A percentile compares a stretch with the other conserved stretches of the same genome.
These are phyloP conservation scores for Testicularia cyperi DNA, from an alignment of 1,284 basidiomycete species.

Conservation along the genomic window DNA sequence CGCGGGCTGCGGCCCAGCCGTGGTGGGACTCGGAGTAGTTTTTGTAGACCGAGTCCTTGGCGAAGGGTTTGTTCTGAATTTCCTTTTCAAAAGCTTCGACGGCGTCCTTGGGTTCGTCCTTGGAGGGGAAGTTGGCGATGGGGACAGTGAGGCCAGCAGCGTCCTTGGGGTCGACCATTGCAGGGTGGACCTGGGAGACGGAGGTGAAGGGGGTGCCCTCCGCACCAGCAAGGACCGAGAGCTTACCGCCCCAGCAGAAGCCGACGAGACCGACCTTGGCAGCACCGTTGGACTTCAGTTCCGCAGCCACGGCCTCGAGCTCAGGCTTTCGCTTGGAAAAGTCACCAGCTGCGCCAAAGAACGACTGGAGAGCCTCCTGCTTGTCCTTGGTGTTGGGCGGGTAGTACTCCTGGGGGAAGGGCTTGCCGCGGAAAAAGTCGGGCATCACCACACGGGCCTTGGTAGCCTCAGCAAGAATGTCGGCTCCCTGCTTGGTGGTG, in stretches of 20 bases:
- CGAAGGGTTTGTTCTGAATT: conserved; percentile 62
- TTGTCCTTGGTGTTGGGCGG: conserved; percentile 65
- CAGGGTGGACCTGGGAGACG: conserved; percentile 47
- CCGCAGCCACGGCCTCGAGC: conserved; percentile 64
- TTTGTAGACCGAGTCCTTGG: conserved; percentile 66
- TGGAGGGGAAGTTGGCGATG: conserved; percentile 68
- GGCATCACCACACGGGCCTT: conserved; percentile 67
- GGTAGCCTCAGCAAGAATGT: conserved; percentile 65
- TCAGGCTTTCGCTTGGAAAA: conserved; percentile 65
- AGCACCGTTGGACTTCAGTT: conserved; percentile 64
- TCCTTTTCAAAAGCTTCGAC: conserved; percentile 64
- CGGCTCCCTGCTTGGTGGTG: conserved; percentile 64
- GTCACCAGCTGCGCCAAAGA: conserved; percentile 35
- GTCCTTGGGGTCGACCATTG: conserved; percentile 67
- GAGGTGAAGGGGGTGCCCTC: conserved; percentile 41
- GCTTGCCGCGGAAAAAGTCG: conserved; percentile 67
- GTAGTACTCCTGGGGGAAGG: conserved; percentile 65
- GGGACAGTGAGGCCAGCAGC: conserved; percentile 66
- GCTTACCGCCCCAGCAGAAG: conserved; percentile 62
- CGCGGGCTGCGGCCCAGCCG: conserved; percentile 73
- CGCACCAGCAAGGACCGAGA: conserved; percentile 32
- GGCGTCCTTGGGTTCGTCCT: conserved; percentile 65
- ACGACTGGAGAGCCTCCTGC: conserved; percentile 64
- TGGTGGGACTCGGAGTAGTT: conserved; percentile 64
- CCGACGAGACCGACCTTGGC: conserved; percentile 63